phyloP scores from a whole-genome alignment of 139 green algal genomes.

The Desmodesmus armatus region DNA sequence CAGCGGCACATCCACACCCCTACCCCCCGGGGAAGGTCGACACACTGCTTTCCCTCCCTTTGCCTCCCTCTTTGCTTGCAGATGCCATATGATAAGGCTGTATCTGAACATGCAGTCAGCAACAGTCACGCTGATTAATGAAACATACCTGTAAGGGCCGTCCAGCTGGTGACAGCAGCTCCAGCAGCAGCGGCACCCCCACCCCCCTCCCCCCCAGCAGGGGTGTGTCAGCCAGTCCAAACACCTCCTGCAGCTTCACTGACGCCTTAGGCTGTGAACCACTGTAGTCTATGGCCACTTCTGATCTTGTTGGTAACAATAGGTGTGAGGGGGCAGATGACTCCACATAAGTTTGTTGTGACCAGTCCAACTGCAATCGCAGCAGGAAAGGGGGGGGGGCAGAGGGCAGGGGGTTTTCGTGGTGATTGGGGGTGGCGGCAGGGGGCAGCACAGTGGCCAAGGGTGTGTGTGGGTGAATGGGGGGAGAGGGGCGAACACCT shows the following conservation, averaged over 20 bases:
- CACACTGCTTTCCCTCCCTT: too few species aligned
- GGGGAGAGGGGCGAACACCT: too few species aligned
- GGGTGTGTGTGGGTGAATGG: too few species aligned
- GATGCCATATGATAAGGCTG: too few species aligned
- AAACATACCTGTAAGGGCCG: constrained; percentile 55
- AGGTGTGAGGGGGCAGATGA: constrained; percentile 53
- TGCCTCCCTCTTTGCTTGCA: too few species aligned
- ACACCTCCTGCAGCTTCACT: constrained; percentile 61
- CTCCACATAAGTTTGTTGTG: constrained; percentile 53
- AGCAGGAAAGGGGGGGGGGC: background rate
- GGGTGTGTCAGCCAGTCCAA: constrained; percentile 62
- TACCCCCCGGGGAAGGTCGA: too few species aligned
- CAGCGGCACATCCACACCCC: too few species aligned
- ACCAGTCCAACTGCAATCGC: constrained; percentile 45
- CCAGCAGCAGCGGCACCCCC: constrained; percentile 54
- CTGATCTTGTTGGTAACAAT: constrained; percentile 52
- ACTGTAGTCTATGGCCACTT: constrained; percentile 55
- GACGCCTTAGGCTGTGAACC: constrained; percentile 27
- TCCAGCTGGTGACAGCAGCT: constrained; percentile 63
- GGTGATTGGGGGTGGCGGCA: too few species aligned
- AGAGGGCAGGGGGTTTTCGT: too few species aligned
- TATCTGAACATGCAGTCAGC: too few species aligned
- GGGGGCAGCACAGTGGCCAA: too few species aligned
- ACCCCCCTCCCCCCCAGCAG: constrained; percentile 44
- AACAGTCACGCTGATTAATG: too few species aligned